Conservation (phyloP, 2,329 filamentous ascomycete species). For the Aspergillus clavatus region DNA sequence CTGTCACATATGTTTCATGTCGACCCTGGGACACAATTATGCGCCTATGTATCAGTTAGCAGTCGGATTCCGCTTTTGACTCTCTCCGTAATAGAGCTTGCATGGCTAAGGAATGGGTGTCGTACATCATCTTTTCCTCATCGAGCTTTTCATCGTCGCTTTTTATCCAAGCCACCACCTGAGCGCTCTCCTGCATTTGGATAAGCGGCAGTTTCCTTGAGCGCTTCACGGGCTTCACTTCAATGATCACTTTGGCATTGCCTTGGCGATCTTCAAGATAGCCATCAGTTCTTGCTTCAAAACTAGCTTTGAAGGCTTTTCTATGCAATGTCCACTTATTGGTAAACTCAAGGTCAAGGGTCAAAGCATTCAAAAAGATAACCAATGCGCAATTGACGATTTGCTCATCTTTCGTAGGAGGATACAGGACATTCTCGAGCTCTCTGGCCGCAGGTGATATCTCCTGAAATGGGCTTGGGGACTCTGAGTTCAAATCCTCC, state of each 20-base stretch:
- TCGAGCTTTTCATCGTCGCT: not conserved
- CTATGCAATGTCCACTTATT: constrained; percentile 11
- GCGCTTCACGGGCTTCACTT: constrained; percentile 11
- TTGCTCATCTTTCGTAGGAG: constrained; percentile 16
- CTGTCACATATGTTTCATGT: constrained; percentile 1
- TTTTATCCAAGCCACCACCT: constrained; percentile 14
- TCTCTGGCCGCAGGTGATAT: constrained; percentile 7
- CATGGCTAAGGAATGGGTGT: too few relatives aligned
- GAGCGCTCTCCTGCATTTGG: constrained; percentile 15
- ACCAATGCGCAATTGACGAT: constrained; percentile 17
- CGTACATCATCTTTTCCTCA: too few relatives aligned
- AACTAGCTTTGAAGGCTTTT: constrained; percentile 12
- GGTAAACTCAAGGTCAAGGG: constrained; percentile 6
- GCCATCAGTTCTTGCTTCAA: constrained; percentile 16
- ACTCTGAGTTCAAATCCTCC: too few relatives aligned
- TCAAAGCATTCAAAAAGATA: constrained; percentile 15
- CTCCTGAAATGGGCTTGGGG: not conserved
- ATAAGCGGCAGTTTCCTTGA: constrained; percentile 1
- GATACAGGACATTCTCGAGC: constrained; percentile 7
- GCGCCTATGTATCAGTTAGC: not conserved
- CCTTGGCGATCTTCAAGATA: constrained; percentile 10
- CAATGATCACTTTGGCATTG: constrained; percentile 6
- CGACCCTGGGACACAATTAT: constrained; percentile 5
- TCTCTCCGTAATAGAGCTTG: too few relatives aligned
- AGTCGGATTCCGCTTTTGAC: too few relatives aligned